A percentile compares a stretch with the other conserved stretches of the same genome.
Conservation (phyloP, 2,329 filamentous ascomycete species). For the Zalaria sp. region DNA sequence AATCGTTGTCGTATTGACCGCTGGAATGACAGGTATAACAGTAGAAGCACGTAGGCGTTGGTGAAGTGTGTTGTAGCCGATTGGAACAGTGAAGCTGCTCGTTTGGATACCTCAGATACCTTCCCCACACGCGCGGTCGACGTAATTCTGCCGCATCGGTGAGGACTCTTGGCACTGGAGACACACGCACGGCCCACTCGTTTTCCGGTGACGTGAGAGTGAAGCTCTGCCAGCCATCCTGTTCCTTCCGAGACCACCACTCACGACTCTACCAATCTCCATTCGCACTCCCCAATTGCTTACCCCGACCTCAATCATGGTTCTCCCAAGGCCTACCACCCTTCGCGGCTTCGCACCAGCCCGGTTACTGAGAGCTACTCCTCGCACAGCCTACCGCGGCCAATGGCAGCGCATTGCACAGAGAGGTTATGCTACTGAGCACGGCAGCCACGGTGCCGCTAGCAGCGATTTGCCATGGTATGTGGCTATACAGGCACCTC, state of each 20-base stretch:
- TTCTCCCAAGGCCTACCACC: conserved; percentile 21
- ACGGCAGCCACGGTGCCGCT: conserved; percentile 9
- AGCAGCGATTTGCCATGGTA: conserved; percentile 28
- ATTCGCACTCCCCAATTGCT: conserved; percentile 3
- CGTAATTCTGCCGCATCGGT: background rate
- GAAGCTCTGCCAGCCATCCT: background rate
- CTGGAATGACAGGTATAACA: background rate
- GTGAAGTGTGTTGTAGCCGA: too few species aligned
- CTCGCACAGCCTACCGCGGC: conserved; percentile 19
- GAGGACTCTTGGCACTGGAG: too few species aligned
- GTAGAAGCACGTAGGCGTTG: too few species aligned
- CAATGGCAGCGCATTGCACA: conserved; percentile 15
- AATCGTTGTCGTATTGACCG: background rate
- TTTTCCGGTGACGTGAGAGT: too few species aligned
- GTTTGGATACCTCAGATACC: background rate
- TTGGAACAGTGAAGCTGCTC: too few species aligned
- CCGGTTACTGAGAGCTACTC: conserved; percentile 18
- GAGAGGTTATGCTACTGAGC: conserved; percentile 23
- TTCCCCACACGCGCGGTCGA: background rate
- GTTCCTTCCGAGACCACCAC: background rate
- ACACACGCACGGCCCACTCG: too few species aligned
- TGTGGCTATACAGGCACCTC: conserved; percentile 2
- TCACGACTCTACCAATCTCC: background rate
- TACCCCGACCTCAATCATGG: conserved; percentile 20
- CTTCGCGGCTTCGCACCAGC: conserved; percentile 22